phyloP scores from a whole-genome alignment of 805 yeast species.

The Zygosaccharomyces pseudorouxii region DNA sequence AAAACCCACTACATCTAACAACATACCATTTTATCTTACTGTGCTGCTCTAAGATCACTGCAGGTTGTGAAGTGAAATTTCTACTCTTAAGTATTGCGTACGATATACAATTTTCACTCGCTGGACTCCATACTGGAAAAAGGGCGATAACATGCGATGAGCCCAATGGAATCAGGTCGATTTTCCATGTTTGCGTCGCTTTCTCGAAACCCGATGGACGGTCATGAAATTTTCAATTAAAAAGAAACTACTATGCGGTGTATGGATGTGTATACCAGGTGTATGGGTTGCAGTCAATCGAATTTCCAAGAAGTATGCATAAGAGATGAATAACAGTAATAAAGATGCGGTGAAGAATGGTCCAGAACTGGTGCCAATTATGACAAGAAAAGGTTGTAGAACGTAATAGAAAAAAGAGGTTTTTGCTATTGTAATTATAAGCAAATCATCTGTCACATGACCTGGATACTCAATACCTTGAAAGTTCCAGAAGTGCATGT shows the following conservation, averaged over 20 bases:
- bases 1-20: neutral
- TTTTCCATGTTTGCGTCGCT: conserved; percentile 4
- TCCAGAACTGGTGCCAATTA: neutral
- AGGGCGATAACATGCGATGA: conserved; percentile 3
- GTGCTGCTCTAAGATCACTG: conserved; percentile 3
- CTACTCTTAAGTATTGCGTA: conserved; percentile 3
- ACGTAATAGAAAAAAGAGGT: neutral
- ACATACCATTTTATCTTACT: conserved; percentile 7
- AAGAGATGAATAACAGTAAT: neutral
- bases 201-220: neutral
- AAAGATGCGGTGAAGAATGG: neutral
- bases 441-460: neutral
- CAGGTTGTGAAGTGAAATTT: neutral
- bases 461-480: neutral
- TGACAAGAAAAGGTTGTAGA: neutral
- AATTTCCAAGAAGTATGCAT: neutral
- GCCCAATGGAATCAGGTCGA: conserved; percentile 5
- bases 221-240: neutral
- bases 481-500: neutral
- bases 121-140: conserved; percentile 4
- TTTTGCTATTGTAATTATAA: neutral
- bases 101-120: neutral
- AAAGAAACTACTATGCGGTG: neutral
- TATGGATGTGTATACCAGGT: neutral
- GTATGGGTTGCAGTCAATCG: conserved; percentile 2